These are phyloP conservation scores for Boletus vinaceobasis DNA, from an alignment of 768 basidiomycete genomes.

Conservation along the genomic window DNA sequence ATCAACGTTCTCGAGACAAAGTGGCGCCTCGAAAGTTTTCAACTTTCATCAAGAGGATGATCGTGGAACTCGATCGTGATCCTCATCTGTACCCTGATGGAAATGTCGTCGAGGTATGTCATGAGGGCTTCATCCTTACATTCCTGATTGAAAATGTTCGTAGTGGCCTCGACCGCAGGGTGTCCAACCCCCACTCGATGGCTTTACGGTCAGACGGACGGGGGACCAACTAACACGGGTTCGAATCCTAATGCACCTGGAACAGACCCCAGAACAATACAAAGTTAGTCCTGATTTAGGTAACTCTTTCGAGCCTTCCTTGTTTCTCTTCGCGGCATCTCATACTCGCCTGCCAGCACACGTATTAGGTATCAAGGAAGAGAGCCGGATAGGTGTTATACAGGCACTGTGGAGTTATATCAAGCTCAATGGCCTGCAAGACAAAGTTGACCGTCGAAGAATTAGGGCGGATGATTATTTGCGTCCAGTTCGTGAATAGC, in stretches of 20 bases:
- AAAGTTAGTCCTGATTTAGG: conserved; percentile 75
- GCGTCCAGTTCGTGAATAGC: conserved; percentile 47
- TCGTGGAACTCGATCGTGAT: conserved; percentile 87
- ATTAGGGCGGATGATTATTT: conserved; percentile 69
- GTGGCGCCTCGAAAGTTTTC: conserved; percentile 74
- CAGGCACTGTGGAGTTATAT: conserved; percentile 91
- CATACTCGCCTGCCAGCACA: conserved; percentile 37
- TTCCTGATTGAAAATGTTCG: not conserved
- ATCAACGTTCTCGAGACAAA: conserved; percentile 63
- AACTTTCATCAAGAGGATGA: conserved; percentile 76
- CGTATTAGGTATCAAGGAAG: conserved; percentile 78
- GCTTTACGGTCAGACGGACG: conserved; percentile 78
- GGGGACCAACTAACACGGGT: conserved; percentile 78
- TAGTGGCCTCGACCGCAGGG: conserved; percentile 65
- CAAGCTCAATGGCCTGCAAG: conserved; percentile 78
- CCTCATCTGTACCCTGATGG: conserved; percentile 75
- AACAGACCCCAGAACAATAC: conserved; percentile 85
- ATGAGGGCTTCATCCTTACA: not conserved
- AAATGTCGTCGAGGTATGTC: conserved; percentile 81
- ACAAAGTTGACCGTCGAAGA: conserved; percentile 71
- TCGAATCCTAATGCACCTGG: conserved; percentile 81
- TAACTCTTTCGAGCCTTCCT: conserved; percentile 23
- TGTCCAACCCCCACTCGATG: conserved; percentile 65
- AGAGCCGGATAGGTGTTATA: conserved; percentile 75
- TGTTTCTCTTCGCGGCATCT: conserved; percentile 1